These are phyloP conservation scores for Ustilago bromivora DNA, from an alignment of 1,284 basidiomycete species.

Conservation along the genomic window DNA sequence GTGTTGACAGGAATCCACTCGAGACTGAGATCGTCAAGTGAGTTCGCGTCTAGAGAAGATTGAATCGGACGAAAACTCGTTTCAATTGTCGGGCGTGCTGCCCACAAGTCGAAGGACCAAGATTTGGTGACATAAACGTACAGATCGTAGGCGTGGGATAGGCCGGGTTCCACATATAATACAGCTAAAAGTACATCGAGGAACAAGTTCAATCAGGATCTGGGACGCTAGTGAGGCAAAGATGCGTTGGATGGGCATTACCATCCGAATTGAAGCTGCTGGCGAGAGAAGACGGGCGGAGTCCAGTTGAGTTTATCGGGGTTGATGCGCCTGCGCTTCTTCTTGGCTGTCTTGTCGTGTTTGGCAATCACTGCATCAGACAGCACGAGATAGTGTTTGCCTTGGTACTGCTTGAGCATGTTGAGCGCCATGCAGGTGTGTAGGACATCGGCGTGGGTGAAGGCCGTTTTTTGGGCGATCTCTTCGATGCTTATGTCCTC, in stretches of 20 bases:
- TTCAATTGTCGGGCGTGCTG: not conserved
- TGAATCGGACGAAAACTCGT: not conserved
- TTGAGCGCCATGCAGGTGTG: conserved; percentile 97
- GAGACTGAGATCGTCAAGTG: not conserved
- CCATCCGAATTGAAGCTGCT: conserved; percentile 66
- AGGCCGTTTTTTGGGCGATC: conserved; percentile 94
- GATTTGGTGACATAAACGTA: not conserved
- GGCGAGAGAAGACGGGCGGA: conserved; percentile 73
- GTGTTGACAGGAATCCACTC: not conserved
- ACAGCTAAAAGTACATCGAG: conserved; percentile 14
- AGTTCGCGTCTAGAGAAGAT: not conserved
- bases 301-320: conserved; percentile 88
- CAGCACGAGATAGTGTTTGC: conserved; percentile 91
- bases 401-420: conserved; percentile 96
- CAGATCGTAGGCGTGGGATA: not conserved
- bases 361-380: conserved; percentile 91
- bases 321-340: conserved; percentile 83
- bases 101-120: not conserved
- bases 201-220: not conserved
- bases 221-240: not conserved
- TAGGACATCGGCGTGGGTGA: conserved; percentile 96
- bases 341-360: conserved; percentile 84
- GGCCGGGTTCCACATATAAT: not conserved
- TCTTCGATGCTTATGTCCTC: conserved; percentile 93
- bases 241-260: conserved; percentile 11